Percentiles rank a stretch among this genome's conserved stretches.
phyloP scores from a whole-genome alignment of 768 basidiomycete species.

The Suillus subluteus region DNA sequence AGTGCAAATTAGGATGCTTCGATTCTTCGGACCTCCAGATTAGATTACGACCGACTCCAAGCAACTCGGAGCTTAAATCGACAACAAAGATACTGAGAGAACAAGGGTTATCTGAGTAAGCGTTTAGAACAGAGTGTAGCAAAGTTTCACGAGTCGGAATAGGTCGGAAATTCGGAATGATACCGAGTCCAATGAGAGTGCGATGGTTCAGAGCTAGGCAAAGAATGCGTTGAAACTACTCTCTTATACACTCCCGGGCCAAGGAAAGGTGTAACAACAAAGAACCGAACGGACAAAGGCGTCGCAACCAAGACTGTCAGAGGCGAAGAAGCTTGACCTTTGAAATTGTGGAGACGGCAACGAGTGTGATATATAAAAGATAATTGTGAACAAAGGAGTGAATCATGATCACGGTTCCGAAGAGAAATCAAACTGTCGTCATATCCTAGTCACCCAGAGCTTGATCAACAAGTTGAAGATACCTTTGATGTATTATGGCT shows the following conservation, averaged over 20 bases:
- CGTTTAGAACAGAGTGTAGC: not conserved
- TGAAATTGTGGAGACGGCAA: not conserved
- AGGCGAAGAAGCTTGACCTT: not conserved
- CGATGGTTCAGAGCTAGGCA: not conserved
- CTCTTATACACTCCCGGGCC: not conserved
- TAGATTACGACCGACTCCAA: not conserved
- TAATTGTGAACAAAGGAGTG: not conserved
- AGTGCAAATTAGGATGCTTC: not conserved
- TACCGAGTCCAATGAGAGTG: not conserved
- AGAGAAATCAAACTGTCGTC: not conserved
- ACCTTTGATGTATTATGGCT: too few species aligned
- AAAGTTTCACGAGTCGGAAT: not conserved
- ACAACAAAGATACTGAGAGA: not conserved
- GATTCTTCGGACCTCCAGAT: not conserved
- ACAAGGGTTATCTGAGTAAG: not conserved
- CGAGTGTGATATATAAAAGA: conserved; percentile 2
- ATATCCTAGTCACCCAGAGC: too few species aligned
- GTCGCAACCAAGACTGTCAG: not conserved
- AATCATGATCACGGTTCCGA: not conserved
- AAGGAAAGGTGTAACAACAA: not conserved
- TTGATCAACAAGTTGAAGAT: too few species aligned
- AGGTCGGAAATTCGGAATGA: not conserved
- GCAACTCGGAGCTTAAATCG: not conserved
- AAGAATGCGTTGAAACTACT: not conserved
- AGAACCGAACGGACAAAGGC: not conserved